These are phyloP conservation scores for Trametes sp. DNA, from an alignment of 1,284 basidiomycete species.

Conservation along the genomic window DNA sequence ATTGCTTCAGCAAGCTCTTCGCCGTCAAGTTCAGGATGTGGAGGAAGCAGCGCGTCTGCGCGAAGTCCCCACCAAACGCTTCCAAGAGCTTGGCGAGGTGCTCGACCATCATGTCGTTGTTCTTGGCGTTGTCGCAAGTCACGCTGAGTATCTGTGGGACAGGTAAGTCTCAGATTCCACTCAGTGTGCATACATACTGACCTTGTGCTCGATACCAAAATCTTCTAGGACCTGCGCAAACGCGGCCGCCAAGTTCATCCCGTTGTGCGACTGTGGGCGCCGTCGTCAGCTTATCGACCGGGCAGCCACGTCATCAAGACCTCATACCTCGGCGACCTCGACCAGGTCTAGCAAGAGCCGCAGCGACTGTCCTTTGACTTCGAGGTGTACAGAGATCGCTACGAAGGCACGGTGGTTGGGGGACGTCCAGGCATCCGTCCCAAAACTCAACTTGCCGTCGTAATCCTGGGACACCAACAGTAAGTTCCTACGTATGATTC, in stretches of 20 bases:
- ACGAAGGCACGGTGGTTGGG: slow-evolving; percentile 21
- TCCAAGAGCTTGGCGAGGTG: slow-evolving; percentile 34
- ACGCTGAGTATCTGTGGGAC: neutral
- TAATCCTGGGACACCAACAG: slow-evolving; percentile 7
- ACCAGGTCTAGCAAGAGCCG: slow-evolving; percentile 34
- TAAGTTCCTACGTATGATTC: neutral
- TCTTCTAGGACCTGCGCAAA: slow-evolving; percentile 40
- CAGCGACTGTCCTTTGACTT: slow-evolving; percentile 20
- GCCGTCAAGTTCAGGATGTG: slow-evolving; percentile 45
- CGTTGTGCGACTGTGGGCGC: slow-evolving; percentile 31
- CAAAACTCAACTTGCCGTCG: slow-evolving; percentile 10
- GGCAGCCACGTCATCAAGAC: neutral
- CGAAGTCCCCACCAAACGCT: neutral
- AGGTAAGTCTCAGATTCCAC: neutral
- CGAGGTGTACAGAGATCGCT: slow-evolving; percentile 13
- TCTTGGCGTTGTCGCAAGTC: slow-evolving; percentile 40
- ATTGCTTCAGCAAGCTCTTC: slow-evolving; percentile 29
- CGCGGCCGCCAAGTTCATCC: slow-evolving; percentile 36
- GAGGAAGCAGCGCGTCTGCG: slow-evolving; percentile 42
- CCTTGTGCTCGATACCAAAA: slow-evolving; percentile 44
- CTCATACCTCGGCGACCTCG: slow-evolving; percentile 38
- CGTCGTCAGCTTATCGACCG: neutral
- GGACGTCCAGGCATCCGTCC: slow-evolving; percentile 19
- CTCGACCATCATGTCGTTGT: slow-evolving; percentile 43
- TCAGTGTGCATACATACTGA: slow-evolving; percentile 34